Conservation (phyloP, 768 basidiomycete species). For the Lentinus tigrinus region DNA sequence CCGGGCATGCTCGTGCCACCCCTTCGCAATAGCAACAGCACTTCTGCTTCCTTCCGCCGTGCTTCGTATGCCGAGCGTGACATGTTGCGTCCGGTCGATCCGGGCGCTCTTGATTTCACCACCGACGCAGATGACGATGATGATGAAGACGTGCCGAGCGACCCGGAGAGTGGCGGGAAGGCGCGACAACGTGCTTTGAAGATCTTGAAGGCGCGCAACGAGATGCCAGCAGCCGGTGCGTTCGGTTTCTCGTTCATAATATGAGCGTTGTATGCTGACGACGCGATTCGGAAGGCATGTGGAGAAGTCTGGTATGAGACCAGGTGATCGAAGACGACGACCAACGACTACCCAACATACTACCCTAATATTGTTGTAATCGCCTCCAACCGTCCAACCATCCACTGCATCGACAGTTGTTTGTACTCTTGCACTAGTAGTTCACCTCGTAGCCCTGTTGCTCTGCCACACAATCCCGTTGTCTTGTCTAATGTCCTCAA, state of each 20-base stretch:
- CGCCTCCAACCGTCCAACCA: background rate
- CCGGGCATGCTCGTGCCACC: slow-evolving; percentile 31
- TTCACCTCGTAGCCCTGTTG: background rate
- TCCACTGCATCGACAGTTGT: slow-evolving; percentile 9
- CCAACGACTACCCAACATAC: slow-evolving; percentile 1
- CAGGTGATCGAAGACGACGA: slow-evolving; percentile 8
- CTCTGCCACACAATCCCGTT: background rate
- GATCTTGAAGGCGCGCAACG: slow-evolving; percentile 69
- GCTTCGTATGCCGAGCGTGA: slow-evolving; percentile 71
- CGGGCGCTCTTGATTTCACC: slow-evolving; percentile 64
- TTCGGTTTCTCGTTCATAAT: background rate
- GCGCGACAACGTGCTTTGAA: slow-evolving; percentile 55
- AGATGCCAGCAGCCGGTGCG: slow-evolving; percentile 47
- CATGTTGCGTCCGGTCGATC: slow-evolving; percentile 60
- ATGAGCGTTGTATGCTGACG: background rate
- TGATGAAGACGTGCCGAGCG: slow-evolving; percentile 29
- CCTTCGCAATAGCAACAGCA: slow-evolving; percentile 32
- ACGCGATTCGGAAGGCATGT: slow-evolving; percentile 59
- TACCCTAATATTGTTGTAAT: slow-evolving; percentile 22
- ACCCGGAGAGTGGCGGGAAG: slow-evolving; percentile 44
- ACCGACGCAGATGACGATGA: slow-evolving; percentile 52
- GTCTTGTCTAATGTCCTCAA: background rate
- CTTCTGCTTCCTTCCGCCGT: slow-evolving; percentile 51
- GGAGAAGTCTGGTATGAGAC: slow-evolving; percentile 67
- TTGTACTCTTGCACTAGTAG: slow-evolving; percentile 18